Conservation (phyloP, 2,329 filamentous ascomycete species). For the Curvularia spicifera region DNA sequence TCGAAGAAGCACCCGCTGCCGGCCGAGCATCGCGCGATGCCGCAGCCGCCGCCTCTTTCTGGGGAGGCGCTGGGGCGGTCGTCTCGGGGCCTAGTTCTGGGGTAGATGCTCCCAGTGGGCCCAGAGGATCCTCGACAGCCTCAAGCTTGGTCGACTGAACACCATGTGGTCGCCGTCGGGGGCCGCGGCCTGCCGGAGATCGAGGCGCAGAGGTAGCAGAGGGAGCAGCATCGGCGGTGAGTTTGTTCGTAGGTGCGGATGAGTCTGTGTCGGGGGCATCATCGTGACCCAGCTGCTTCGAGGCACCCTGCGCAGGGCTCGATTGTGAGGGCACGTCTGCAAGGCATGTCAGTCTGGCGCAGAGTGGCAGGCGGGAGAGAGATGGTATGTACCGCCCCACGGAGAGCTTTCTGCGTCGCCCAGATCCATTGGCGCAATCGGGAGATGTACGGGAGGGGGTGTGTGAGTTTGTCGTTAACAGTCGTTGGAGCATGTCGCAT, state of each 20-base stretch:
- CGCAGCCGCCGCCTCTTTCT: constrained; percentile 63
- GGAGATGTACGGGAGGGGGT: constrained; percentile 20
- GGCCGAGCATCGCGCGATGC: constrained; percentile 55
- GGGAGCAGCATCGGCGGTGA: constrained; percentile 38
- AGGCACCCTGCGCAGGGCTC: constrained; percentile 50
- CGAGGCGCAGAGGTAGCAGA: constrained; percentile 53
- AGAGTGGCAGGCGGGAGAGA: not conserved
- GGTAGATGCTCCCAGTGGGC: constrained; percentile 74
- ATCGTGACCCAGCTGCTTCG: constrained; percentile 48
- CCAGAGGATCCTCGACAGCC: constrained; percentile 76
- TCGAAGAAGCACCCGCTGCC: constrained; percentile 61
- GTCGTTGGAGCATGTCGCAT: constrained; percentile 7
- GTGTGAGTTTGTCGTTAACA: constrained; percentile 1
- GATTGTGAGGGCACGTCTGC: constrained; percentile 57
- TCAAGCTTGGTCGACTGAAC: constrained; percentile 80
- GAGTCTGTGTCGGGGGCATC: constrained; percentile 43
- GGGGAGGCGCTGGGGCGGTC: constrained; percentile 71
- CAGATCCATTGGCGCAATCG: constrained; percentile 48
- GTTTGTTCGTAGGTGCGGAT: constrained; percentile 24
- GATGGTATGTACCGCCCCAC: constrained; percentile 48
- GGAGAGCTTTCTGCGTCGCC: constrained; percentile 52
- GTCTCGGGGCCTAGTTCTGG: constrained; percentile 59
- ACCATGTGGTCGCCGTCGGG: constrained; percentile 66
- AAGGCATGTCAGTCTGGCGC: constrained; percentile 23
- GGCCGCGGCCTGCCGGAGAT: constrained; percentile 57